Percentiles rank a stretch among this genome's conserved stretches.
phyloP scores from a whole-genome alignment of 495 filamentous ascomycete species.

The Podospora australis region DNA sequence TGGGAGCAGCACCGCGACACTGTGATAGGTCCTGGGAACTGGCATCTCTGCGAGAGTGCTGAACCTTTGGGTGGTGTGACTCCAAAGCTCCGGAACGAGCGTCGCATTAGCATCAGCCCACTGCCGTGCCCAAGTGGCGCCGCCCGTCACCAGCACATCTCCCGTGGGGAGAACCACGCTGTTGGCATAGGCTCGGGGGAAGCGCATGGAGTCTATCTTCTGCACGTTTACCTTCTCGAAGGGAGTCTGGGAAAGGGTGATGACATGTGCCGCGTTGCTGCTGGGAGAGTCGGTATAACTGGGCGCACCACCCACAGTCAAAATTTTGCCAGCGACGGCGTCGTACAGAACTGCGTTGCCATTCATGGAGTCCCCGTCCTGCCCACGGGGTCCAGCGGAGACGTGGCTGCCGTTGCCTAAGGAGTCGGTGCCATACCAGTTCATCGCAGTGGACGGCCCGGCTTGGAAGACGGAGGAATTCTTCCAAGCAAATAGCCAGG shows the following conservation, averaged over 20 bases:
- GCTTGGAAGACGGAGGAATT: constrained; percentile 50
- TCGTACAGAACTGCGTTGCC: neutral
- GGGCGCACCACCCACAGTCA: neutral
- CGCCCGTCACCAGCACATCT: neutral
- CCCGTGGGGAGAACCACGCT: neutral
- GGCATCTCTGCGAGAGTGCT: constrained; percentile 34
- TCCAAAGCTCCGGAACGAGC: neutral
- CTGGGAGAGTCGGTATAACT: neutral
- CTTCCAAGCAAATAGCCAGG: constrained; percentile 56
- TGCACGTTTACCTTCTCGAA: neutral
- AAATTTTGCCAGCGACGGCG: neutral
- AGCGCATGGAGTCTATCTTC: neutral
- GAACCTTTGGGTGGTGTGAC: constrained; percentile 19
- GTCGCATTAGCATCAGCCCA: neutral
- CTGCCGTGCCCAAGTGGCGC: neutral
- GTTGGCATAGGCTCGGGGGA: neutral
- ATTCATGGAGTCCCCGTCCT: neutral
- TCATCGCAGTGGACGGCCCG: constrained; percentile 48
- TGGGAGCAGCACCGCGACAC: constrained; percentile 47
- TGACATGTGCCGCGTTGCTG: neutral
- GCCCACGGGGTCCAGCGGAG: neutral
- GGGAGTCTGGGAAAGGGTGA: neutral
- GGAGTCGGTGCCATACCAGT: constrained; percentile 54
- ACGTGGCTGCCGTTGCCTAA: constrained; percentile 17
- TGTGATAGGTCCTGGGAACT: constrained; percentile 51